Evolutionary conservation across 2,329 filamentous ascomycete genomes (phyloP).

Genomic region (Hortaea sp.): DNA sequence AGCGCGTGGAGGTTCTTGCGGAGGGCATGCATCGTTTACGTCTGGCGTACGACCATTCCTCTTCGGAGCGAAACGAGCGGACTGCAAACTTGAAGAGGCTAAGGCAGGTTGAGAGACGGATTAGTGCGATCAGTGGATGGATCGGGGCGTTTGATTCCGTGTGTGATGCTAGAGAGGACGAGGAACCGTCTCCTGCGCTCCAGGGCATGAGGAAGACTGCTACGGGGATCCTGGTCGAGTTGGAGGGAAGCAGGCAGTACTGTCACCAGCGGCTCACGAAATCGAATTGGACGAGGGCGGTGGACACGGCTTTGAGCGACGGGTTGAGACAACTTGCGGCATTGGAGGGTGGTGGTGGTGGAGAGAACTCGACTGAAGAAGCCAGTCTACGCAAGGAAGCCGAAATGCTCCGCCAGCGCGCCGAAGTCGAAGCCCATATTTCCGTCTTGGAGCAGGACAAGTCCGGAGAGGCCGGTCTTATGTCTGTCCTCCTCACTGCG

Average conservation of each 20-base stretch:
- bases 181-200: slow-evolving; percentile 56
- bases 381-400: slow-evolving; percentile 68
- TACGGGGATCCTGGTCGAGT: slow-evolving; percentile 74
- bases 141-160: slow-evolving; percentile 81
- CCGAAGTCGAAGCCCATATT: slow-evolving; percentile 66
- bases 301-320: slow-evolving; percentile 82
- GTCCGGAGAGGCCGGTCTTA: slow-evolving; percentile 61
- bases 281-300: slow-evolving; percentile 73
- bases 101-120: slow-evolving; percentile 72
- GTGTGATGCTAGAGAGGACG: slow-evolving; percentile 62
- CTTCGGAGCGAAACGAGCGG: slow-evolving; percentile 67
- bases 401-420: slow-evolving; percentile 73
- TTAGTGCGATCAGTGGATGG: slow-evolving; percentile 81
- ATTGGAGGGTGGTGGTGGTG: slow-evolving; percentile 47
- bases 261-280: slow-evolving; percentile 75
- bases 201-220: slow-evolving; percentile 76
- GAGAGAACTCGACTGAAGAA: slow-evolving; percentile 47
- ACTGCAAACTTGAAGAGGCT: slow-evolving; percentile 71
- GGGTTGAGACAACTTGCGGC: slow-evolving; percentile 68
- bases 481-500: slow-evolving; percentile 76
- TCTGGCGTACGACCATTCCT: slow-evolving; percentile 71
- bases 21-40: slow-evolving; percentile 76
- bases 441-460: slow-evolving; percentile 79
- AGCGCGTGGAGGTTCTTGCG: slow-evolving; percentile 62
- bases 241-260: slow-evolving; percentile 84